Evolutionary conservation across 305 asterid genomes (phyloP).

Genomic region (Fraxinus dipetala): DNA sequence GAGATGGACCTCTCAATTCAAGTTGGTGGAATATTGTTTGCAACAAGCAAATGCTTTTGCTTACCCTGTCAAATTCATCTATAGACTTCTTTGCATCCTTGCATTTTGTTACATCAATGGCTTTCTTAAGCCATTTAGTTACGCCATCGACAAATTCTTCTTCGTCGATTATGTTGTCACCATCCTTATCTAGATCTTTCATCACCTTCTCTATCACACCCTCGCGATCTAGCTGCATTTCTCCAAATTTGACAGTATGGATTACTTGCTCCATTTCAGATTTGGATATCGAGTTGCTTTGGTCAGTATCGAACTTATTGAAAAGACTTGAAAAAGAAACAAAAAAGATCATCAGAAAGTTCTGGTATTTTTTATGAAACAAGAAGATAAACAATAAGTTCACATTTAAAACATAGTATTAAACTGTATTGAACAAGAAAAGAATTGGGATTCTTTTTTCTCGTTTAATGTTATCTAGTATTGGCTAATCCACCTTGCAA

Average conservation of each 20-base stretch:
- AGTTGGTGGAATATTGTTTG: background rate
- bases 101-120: constrained; percentile 35
- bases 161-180: constrained; percentile 25
- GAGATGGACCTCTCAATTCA: background rate
- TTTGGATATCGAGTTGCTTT: constrained; percentile 28
- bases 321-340: constrained; percentile 32
- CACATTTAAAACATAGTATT: background rate
- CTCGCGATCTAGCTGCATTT: constrained; percentile 21
- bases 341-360: background rate
- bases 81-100: constrained; percentile 30
- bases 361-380: background rate
- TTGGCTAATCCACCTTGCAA: background rate
- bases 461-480: background rate
- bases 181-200: constrained; percentile 38
- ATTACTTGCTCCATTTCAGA: constrained; percentile 37
- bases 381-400: background rate
- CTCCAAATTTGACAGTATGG: constrained; percentile 27
- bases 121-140: constrained; percentile 40
- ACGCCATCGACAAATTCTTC: constrained; percentile 41
- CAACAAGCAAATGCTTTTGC: background rate
- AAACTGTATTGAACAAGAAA: background rate
- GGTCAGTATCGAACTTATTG: constrained; percentile 35
- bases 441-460: background rate
- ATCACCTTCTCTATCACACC: constrained; percentile 32
- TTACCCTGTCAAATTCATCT: constrained; percentile 43